Percentiles rank a stretch among this genome's conserved stretches.
phyloP scores from a whole-genome alignment of 2,329 filamentous ascomycete genomes.

The Endoconidiophora laricicola region DNA sequence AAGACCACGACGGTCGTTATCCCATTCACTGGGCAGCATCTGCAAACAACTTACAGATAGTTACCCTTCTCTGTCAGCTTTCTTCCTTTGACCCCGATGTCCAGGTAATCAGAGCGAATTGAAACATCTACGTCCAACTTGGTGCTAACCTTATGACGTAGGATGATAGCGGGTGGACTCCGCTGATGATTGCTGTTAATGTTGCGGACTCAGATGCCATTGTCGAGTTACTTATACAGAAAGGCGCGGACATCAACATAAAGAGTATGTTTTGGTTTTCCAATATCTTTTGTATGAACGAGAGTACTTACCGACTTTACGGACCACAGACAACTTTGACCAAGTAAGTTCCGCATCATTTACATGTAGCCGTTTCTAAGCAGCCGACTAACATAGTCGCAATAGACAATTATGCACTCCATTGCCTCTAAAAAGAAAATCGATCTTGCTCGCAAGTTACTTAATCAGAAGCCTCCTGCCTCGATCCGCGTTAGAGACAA shows the following conservation, averaged over 20 bases:
- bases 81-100: conserved; percentile 72
- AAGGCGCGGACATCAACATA: conserved; percentile 54
- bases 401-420: conserved; percentile 75
- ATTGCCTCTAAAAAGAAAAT: conserved; percentile 79
- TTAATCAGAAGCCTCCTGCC: conserved; percentile 52
- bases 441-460: conserved; percentile 61
- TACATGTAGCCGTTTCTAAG: neutral
- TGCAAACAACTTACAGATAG: conserved; percentile 61
- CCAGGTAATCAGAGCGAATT: conserved; percentile 32
- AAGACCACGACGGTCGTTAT: conserved; percentile 76
- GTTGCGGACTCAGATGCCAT: conserved; percentile 55
- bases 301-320: conserved; percentile 12
- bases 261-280: conserved; percentile 37
- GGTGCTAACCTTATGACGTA: conserved; percentile 18
- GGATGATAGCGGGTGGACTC: conserved; percentile 69
- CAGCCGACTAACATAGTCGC: neutral
- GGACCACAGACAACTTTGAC: conserved; percentile 39
- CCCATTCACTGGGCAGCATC: conserved; percentile 90
- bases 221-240: conserved; percentile 48
- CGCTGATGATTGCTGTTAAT: conserved; percentile 67
- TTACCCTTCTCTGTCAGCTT: conserved; percentile 50
- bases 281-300: neutral
- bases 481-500: conserved; percentile 69
- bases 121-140: neutral
- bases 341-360: conserved; percentile 28